Evolutionary conservation across 2,329 filamentous ascomycete genomes (phyloP), one percentile per base, ranked within the genome.

Genomic region (Periconia digitata): DNA sequence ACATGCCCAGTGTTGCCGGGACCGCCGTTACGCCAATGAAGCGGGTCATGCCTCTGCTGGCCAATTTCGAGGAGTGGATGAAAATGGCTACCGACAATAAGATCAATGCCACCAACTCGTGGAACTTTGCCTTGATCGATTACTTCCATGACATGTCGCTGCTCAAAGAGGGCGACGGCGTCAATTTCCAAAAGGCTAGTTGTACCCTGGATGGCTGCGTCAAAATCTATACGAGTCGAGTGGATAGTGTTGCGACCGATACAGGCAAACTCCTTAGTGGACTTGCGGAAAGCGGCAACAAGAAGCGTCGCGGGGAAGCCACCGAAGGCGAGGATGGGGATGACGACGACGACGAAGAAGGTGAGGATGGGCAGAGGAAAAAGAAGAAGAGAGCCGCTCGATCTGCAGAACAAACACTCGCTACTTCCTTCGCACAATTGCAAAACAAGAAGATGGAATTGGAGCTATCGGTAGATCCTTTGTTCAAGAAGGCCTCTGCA

Each of bases 61-160:
- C 94, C 65, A 99, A 99, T 74, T 99, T 97, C 63, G 94, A 99
- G 72, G 94, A 99, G 71, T 97, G 92, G 94, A 97, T 99, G 91
- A 99, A 97, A 80, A 95, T 99, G 91, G 94, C 94, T 2, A 97
- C 94, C 15, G 94, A 99, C 76, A 99, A 99, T 64, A 80, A 79
- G 70, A 99, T 99, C 79, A 99, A 97, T 70, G 92, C 94, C 41
- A 85, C 87, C 50, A 99, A 99, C 72, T 96, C 92, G 23, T 99
- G 94, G 94, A 97, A 97, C 72, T 97, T 99, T 74, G 94, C 94
- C n/a, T 82, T 99, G 16, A 99, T 99, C 68, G 94, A 99, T 72
- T 99, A 99, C 74, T 99, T 99, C 66, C 92, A 99, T 72, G 94
- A 99, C 66, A 97, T 99, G 94, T 96, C 91, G 1, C 77, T 99